Evolutionary conservation across 75 land plant species (phyloP).

Genomic region (Ceratopteris richardii): DNA sequence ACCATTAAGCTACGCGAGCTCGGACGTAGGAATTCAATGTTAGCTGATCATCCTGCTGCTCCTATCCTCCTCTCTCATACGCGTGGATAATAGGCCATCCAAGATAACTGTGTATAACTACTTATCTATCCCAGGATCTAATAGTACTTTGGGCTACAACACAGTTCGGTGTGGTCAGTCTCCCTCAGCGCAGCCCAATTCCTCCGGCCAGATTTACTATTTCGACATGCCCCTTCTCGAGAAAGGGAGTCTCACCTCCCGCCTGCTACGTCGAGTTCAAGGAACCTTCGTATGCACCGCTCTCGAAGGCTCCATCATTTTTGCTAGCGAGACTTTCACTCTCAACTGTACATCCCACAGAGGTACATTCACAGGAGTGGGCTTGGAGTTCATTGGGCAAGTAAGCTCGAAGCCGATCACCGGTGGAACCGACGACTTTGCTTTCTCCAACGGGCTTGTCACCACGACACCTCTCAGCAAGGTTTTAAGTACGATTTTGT

Average conservation of each 20-base stretch:
- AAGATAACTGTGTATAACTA: too few relatives aligned
- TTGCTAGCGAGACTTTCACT: not conserved
- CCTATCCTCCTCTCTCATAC: too few relatives aligned
- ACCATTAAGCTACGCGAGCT: too few relatives aligned
- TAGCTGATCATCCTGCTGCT: too few relatives aligned
- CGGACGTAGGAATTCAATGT: too few relatives aligned
- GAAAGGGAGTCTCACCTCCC: not conserved
- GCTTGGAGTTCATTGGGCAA: not conserved
- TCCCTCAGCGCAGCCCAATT: not conserved
- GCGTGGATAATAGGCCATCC: too few relatives aligned
- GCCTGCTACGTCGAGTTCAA: not conserved
- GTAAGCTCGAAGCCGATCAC: not conserved
- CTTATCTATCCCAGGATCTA: too few relatives aligned
- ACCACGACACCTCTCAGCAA: not conserved
- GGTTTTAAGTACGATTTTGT: too few relatives aligned
- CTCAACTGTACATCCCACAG: not conserved
- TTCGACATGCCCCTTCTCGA: slow-evolving; percentile 4
- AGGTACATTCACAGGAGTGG: not conserved
- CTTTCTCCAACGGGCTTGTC: not conserved
- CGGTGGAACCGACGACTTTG: slow-evolving; percentile 1
- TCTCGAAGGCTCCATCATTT: not conserved
- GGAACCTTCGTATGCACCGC: not conserved
- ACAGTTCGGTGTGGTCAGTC: too few relatives aligned
- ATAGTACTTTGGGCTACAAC: too few relatives aligned
- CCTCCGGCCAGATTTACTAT: not conserved